Base-by-base conservation (phyloP, 768 basidiomycete species). In the Lyophyllum shimeji region DNA sequence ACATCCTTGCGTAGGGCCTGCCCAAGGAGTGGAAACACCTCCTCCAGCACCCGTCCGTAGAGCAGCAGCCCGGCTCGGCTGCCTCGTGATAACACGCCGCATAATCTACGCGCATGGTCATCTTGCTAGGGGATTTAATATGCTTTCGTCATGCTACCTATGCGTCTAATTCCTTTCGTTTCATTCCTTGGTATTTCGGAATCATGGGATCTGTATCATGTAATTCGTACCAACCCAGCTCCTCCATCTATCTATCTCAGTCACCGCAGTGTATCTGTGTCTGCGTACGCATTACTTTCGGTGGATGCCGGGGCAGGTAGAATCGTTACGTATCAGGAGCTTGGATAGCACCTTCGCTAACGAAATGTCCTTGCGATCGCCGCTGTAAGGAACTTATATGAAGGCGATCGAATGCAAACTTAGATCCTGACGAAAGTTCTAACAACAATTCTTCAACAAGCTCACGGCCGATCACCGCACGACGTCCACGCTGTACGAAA, bases 21-120 rank as follows among this genome's bases (percentile, higher is more conserved):
- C 67, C 67, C 2, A 62, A 65, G 20, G 55, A 64, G 23, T 67
- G 66, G 67, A 61, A 54, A 47, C 47, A 49, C 15, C n/a, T 61
- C 21, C 15, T 63, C 15, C 23, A 59, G 46, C 56, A 59, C 9
- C 29, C 48, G 27, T 42, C 46, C 43, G 27, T 31, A 23, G 15
- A 31, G 24, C 47, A 56, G 47, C 40, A 52, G 40, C 53, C 58
- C 18, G 44, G 49, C n/a, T 49, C 34, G 48, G 37, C 49, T 50
- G n/a, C 39, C 9, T 20, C 27, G 7, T 60, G 43, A 43, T 50
- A 46, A 21, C 27, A 0, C n/a, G 20, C 13, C 24, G 17, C 11
- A 15, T 17, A 20, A 46, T 8, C 13, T 33, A 25, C 20, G 34
- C 8, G 8, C 20, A 13, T 37, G 34, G 15, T 37, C 11, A 42